Conservation (phyloP, 257 asterid species). For the Henckelia pumila region DNA sequence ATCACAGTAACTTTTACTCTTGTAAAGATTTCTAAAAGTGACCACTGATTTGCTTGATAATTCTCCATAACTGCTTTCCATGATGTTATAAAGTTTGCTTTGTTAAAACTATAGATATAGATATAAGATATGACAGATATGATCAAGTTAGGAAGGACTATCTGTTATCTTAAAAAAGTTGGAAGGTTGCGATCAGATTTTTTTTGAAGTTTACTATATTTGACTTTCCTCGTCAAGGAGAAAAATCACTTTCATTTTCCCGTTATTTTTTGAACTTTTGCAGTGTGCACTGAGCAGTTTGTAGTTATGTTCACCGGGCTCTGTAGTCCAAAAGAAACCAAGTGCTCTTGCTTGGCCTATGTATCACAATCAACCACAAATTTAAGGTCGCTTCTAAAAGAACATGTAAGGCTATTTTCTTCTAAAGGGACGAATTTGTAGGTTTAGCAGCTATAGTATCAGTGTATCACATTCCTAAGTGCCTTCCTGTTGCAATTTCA, state of each 20-base stretch:
- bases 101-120: not conserved
- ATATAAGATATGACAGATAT: not conserved
- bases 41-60: not conserved
- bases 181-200: not conserved
- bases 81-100: not conserved
- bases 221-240: slow-evolving; percentile 17
- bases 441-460: slow-evolving; percentile 4
- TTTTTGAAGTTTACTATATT: slow-evolving; percentile 14
- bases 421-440: slow-evolving; percentile 16
- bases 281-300: slow-evolving; percentile 82
- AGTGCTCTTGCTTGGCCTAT: slow-evolving; percentile 63
- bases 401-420: slow-evolving; percentile 57
- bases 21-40: slow-evolving; percentile 14
- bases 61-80: slow-evolving; percentile 2
- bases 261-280: slow-evolving; percentile 29
- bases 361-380: slow-evolving; percentile 86
- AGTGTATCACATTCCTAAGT: not conserved
- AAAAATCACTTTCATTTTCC: slow-evolving; percentile 20
- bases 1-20: slow-evolving; percentile 10
- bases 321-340: slow-evolving; percentile 40
- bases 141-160: slow-evolving; percentile 17
- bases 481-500: slow-evolving; percentile 17
- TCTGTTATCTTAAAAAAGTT: not conserved
- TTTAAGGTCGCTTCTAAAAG: slow-evolving; percentile 78
- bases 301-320: slow-evolving; percentile 76